Conservation (phyloP, 2,329 filamentous ascomycete genomes). For the Byssothecium circinans region DNA sequence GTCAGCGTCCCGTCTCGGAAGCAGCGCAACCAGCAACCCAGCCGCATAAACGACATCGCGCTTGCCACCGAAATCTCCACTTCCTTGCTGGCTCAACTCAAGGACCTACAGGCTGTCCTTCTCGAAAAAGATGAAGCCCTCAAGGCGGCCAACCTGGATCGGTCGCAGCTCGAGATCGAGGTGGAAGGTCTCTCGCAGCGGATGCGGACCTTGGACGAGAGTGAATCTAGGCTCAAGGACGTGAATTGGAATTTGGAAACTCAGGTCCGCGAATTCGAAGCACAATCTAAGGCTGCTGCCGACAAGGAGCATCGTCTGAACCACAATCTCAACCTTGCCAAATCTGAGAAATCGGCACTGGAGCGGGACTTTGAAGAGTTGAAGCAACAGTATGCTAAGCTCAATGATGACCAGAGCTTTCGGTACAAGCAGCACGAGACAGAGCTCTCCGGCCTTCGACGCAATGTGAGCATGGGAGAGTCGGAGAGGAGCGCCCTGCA, state of each 20-base stretch:
- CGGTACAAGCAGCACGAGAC: slow-evolving; percentile 83
- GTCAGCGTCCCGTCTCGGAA: slow-evolving; percentile 83
- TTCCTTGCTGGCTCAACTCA: slow-evolving; percentile 88
- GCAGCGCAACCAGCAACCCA: slow-evolving; percentile 85
- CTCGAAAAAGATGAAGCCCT: slow-evolving; percentile 86
- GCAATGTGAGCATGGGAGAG: slow-evolving; percentile 76
- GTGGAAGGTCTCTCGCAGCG: slow-evolving; percentile 77
- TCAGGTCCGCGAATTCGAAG: slow-evolving; percentile 79
- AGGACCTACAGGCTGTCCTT: slow-evolving; percentile 82
- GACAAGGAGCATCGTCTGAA: slow-evolving; percentile 83
- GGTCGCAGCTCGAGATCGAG: slow-evolving; percentile 79
- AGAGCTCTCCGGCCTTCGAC: slow-evolving; percentile 80
- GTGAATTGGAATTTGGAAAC: slow-evolving; percentile 98
- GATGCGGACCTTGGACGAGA: slow-evolving; percentile 83
- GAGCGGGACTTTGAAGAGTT: slow-evolving; percentile 92
- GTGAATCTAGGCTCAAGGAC: slow-evolving; percentile 93
- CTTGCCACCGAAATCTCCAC: slow-evolving; percentile 98
- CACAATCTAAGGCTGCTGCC: slow-evolving; percentile 71
- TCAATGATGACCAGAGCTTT: slow-evolving; percentile 77
- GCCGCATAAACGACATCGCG: slow-evolving; percentile 90
- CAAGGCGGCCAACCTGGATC: slow-evolving; percentile 72
- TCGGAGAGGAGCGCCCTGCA: slow-evolving; percentile 77
- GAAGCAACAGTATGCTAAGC: slow-evolving; percentile 74
- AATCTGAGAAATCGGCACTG: slow-evolving; percentile 72
- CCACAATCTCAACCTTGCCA: slow-evolving; percentile 68